phyloP scores from a whole-genome alignment of 441 rosid genomes.

The Hura crepitans region DNA sequence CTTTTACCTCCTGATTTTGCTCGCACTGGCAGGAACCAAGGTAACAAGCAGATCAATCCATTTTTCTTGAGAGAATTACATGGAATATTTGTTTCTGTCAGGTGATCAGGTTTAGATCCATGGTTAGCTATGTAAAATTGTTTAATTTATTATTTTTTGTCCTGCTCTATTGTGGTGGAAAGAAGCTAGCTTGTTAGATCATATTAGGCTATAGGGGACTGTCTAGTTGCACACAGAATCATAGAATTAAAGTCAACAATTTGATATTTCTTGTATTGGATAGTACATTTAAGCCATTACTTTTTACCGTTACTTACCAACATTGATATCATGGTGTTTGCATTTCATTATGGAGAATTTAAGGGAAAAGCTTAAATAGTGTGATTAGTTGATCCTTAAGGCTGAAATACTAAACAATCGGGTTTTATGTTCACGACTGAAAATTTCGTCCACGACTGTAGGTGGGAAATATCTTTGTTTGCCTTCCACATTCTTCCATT shows the following conservation, averaged over 20 bases:
- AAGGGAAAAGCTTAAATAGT: neutral
- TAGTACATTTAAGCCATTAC: conserved; percentile 11
- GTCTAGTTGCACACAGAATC: conserved; percentile 28
- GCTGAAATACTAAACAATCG: neutral
- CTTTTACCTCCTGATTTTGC: conserved; percentile 16
- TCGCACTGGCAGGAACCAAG: conserved; percentile 16
- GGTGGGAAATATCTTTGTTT: no score
- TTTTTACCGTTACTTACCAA: neutral
- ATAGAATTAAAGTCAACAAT: conserved; percentile 27
- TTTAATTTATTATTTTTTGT: conserved; percentile 22
- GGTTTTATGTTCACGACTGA: neutral
- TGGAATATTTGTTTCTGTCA: conserved; percentile 19
- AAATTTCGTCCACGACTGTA: no score
- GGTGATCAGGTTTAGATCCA: conserved; percentile 24
- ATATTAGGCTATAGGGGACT: conserved; percentile 27
- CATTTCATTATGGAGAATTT: neutral
- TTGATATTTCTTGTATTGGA: conserved; percentile 12
- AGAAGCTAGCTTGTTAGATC: conserved; percentile 21
- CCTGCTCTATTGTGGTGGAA: conserved; percentile 25
- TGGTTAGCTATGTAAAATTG: conserved; percentile 30
- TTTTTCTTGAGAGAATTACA: conserved; percentile 20
- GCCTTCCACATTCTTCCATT: no score
- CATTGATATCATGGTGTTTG: neutral
- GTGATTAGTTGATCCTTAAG: neutral
- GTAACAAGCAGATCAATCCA: conserved; percentile 22